phyloP scores from a whole-genome alignment of 1,284 basidiomycete species.

The Hypsizygus ulmarius region DNA sequence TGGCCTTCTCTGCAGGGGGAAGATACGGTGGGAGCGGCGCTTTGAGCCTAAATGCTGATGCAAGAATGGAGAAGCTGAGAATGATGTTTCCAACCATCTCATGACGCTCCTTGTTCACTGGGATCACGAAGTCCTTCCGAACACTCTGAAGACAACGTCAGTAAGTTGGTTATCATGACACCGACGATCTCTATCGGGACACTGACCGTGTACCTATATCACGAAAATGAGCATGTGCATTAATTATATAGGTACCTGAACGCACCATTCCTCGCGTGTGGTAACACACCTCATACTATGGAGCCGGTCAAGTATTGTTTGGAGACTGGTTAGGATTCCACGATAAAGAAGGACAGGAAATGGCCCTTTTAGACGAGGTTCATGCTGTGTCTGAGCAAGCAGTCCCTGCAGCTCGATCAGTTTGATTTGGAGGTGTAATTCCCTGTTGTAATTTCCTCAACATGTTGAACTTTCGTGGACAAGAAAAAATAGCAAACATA shows the following conservation, averaged over 20 bases:
- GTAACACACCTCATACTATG: constrained; percentile 97
- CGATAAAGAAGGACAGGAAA: constrained; percentile 85
- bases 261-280: constrained; percentile 88
- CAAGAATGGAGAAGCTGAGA: constrained; percentile 86
- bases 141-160: constrained; percentile 52
- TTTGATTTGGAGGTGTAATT: constrained; percentile 89
- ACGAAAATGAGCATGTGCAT: constrained; percentile 6
- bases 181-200: constrained; percentile 2
- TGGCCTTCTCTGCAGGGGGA: constrained; percentile 84
- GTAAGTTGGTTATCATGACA: not conserved
- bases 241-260: constrained; percentile 9
- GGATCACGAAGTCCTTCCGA: constrained; percentile 82
- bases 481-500: constrained; percentile 53
- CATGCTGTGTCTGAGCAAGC: constrained; percentile 85
- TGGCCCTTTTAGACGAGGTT: constrained; percentile 92
- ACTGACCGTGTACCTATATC: constrained; percentile 63
- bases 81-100: constrained; percentile 96
- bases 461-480: not conserved
- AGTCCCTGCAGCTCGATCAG: constrained; percentile 82
- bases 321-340: constrained; percentile 80
- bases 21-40: constrained; percentile 93
- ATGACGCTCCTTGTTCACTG: constrained; percentile 81
- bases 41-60: constrained; percentile 85
- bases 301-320: constrained; percentile 85
- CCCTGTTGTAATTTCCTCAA: constrained; percentile 52